A percentile compares a stretch with the other conserved stretches of the same genome.
phyloP scores from a whole-genome alignment of 352 stramenopile species.

The Phytophthora idaei region DNA sequence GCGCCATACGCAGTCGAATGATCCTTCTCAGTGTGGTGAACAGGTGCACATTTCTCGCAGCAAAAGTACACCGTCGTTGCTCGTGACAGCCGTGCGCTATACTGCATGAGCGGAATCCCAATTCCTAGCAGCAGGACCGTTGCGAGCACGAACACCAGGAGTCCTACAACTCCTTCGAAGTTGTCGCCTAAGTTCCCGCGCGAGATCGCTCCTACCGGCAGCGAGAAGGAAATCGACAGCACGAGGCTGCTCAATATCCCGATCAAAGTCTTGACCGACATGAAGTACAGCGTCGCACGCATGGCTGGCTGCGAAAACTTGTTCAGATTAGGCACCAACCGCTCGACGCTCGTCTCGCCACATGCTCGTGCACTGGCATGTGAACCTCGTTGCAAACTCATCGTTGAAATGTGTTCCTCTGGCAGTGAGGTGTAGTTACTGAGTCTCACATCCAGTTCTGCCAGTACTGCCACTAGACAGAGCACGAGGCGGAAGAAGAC shows the following conservation, averaged over 20 bases:
- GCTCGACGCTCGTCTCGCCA: constrained; percentile 41
- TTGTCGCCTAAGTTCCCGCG: constrained; percentile 43
- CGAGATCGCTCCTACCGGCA: constrained; percentile 47
- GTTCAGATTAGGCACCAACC: constrained; percentile 55
- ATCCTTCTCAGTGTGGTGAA: constrained; percentile 43
- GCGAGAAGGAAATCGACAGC: constrained; percentile 60
- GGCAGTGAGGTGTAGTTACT: constrained; percentile 68
- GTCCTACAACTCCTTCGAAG: constrained; percentile 46
- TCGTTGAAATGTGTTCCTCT: constrained; percentile 56
- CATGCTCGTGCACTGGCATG: constrained; percentile 46
- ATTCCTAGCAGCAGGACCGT: constrained; percentile 53
- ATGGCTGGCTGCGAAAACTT: constrained; percentile 49
- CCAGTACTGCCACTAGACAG: constrained; percentile 54
- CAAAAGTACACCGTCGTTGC: constrained; percentile 69
- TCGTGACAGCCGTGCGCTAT: constrained; percentile 45
- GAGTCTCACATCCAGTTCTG: constrained; percentile 62
- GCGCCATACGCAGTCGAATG: constrained; percentile 43
- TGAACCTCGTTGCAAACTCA: constrained; percentile 35
- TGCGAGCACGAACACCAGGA: constrained; percentile 53
- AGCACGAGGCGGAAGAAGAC: constrained; percentile 62
- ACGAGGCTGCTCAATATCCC: constrained; percentile 55
- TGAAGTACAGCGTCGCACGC: constrained; percentile 63
- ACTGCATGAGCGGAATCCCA: constrained; percentile 64
- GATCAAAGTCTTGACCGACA: constrained; percentile 62
- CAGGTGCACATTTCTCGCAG: constrained; percentile 60